Percentiles rank a stretch among this genome's conserved stretches.
These are phyloP conservation scores for Coemansia sp. DNA, from an alignment of 192 early-diverging fungal genomes.

Conservation along the genomic window DNA sequence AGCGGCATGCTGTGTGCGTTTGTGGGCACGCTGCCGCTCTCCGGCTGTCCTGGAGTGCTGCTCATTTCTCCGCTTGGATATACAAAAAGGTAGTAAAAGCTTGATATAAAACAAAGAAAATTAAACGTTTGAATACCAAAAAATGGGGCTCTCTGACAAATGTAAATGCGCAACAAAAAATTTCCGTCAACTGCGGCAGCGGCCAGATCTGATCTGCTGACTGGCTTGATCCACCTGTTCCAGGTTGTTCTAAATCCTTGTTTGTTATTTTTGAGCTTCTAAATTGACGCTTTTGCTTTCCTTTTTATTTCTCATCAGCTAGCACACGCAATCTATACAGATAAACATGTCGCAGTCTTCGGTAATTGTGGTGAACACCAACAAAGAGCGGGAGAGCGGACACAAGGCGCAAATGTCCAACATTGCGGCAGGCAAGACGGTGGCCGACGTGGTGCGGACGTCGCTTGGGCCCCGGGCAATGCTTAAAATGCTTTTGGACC, in stretches of 20 bases:
- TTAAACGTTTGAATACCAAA: not conserved
- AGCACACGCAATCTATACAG: not conserved
- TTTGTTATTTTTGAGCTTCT: slow-evolving; percentile 7
- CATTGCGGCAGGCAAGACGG: slow-evolving; percentile 97
- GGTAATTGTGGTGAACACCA: slow-evolving; percentile 88
- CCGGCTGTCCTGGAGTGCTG: not conserved
- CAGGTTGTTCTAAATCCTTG: not conserved
- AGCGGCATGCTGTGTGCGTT: slow-evolving; percentile 57
- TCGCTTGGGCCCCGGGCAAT: slow-evolving; percentile 98
- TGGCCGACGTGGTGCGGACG: slow-evolving; percentile 97
- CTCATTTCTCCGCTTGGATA: not conserved
- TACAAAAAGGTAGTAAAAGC: too few relatives aligned
- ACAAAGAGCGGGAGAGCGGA: slow-evolving; percentile 91
- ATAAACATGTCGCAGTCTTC: slow-evolving; percentile 62
- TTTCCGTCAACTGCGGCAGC: not conserved
- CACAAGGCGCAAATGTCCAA: slow-evolving; percentile 97
- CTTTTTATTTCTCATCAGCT: slow-evolving; percentile 4
- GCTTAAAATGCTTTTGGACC: slow-evolving; percentile 99
- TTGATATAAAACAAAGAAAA: not conserved
- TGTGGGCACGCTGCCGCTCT: slow-evolving; percentile 28
- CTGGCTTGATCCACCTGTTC: not conserved
- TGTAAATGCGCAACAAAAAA: not conserved
- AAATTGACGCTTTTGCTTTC: not conserved
- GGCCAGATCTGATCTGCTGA: not conserved
- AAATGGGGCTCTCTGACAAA: not conserved